Base-by-base conservation (phyloP, 345 rosid species). In the Camelina sativa region DNA sequence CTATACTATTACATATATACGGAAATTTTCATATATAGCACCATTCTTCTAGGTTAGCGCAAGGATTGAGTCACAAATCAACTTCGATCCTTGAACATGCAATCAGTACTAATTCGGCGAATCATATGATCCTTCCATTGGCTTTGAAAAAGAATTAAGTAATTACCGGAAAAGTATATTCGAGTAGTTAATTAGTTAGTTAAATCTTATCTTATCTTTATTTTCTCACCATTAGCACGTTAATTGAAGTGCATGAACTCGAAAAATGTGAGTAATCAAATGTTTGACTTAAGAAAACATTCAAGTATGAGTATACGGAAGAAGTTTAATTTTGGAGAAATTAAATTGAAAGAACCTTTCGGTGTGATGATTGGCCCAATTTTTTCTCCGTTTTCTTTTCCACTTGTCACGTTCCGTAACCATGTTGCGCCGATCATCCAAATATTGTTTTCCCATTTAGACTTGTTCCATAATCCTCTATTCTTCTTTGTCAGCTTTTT, bases 161-260 rank as follows among this genome's bases (percentile, higher is more conserved):
- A 19, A 30, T 15, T 28, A 25, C 69, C 8, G 37, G n/a, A n/a
- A 71, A 60, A n/a, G 19, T 38, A 61, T 16, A 62, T 4, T 17
- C 16, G 22, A 62, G 11, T 37, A 17, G 20, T 64, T 62, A 62
- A 8, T 38, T 35, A 35, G 17, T 62, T 61, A 61, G 5, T 34
- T 37, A 37, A 37, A 40, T 11, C 28, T 15, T 17, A 37, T 17
- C 9, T 57, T 48, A 17, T 25, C 28, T 52, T 61, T 67, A 15
- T 53, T 5, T 13, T 15, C 11, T 30, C 11, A 23, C 50, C 47
- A 68, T 67, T 19, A 34, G 41, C 56, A 68, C 68, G 57, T 47
- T 20, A 76, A 22, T 3, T n/a, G 19, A 62, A 62, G 65, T 76
- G 75, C 79, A 76, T 76, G 79, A 61, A 76, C 79, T 62, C 69